These are phyloP conservation scores for Austroboletus eburneus DNA, from an alignment of 768 basidiomycete genomes.

Conservation along the genomic window DNA sequence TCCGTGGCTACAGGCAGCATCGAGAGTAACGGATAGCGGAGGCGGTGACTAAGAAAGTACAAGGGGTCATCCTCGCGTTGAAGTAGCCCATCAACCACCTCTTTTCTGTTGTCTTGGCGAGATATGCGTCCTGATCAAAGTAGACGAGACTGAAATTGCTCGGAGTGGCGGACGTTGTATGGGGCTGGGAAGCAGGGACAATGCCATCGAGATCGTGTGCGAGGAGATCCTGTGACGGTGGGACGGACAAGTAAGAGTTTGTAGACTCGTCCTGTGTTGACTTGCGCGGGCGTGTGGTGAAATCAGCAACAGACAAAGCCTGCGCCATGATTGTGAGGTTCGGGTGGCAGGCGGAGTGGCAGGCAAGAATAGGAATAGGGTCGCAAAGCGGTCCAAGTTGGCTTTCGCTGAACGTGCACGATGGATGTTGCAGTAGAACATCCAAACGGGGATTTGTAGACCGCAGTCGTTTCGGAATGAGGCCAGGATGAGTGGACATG, in stretches of 20 bases:
- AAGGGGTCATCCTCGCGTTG: constrained; percentile 67
- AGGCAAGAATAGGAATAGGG: constrained; percentile 45
- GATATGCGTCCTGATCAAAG: constrained; percentile 57
- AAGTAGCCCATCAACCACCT: constrained; percentile 60
- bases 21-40: not conserved
- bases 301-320: not conserved
- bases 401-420: constrained; percentile 20
- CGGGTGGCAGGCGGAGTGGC: constrained; percentile 30
- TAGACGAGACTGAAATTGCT: constrained; percentile 40
- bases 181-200: not conserved
- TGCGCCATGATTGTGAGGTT: constrained; percentile 2
- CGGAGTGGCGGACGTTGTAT: not conserved
- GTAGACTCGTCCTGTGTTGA: constrained; percentile 25
- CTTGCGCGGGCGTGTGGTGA: constrained; percentile 5
- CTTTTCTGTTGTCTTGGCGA: constrained; percentile 49
- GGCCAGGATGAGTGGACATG: not conserved
- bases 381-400: constrained; percentile 38
- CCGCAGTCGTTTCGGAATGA: not conserved
- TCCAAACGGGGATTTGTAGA: not conserved
- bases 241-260: constrained; percentile 56
- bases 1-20: constrained; percentile 18
- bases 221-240: constrained; percentile 47
- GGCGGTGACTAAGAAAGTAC: constrained; percentile 41
- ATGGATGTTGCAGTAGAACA: too few relatives aligned
- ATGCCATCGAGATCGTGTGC: not conserved